phyloP scores from a whole-genome alignment of 805 yeast genomes.

The Teunomyces lycoperdinae region DNA sequence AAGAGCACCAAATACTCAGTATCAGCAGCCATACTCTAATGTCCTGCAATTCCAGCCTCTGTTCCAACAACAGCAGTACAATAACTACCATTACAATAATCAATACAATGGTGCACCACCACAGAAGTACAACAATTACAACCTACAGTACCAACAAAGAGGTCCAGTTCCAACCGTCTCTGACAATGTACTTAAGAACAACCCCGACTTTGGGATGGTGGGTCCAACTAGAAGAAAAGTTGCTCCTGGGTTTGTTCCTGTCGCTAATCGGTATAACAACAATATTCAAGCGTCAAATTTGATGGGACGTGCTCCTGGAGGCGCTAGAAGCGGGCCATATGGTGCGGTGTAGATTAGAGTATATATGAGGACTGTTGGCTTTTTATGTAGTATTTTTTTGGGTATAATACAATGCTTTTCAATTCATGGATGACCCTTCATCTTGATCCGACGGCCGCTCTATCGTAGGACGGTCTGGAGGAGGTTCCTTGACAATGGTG shows the following conservation, averaged over 20 bases:
- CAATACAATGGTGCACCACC: background rate
- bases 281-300: constrained; percentile 10
- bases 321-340: constrained; percentile 22
- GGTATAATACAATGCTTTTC: constrained; percentile 1
- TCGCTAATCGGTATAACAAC: constrained; percentile 15
- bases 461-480: constrained; percentile 8
- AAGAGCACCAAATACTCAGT: constrained; percentile 65
- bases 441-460: constrained; percentile 4
- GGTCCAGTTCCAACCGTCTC: constrained; percentile 28
- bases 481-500: constrained; percentile 19
- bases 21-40: constrained; percentile 15
- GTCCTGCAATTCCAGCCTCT: constrained; percentile 12
- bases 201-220: constrained; percentile 37
- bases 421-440: background rate
- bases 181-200: constrained; percentile 35
- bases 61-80: constrained; percentile 17
- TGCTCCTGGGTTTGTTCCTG: constrained; percentile 21
- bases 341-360: constrained; percentile 11
- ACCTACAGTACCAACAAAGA: constrained; percentile 11
- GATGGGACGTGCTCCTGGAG: constrained; percentile 13
- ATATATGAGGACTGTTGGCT: background rate
- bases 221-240: constrained; percentile 17
- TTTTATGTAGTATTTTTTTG: background rate
- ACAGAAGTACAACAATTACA: constrained; percentile 1
- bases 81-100: background rate